Percentiles rank a stretch among this genome's conserved stretches.
Evolutionary conservation across 768 basidiomycete species (phyloP).

Genomic region (Naganishia antarctica): DNA sequence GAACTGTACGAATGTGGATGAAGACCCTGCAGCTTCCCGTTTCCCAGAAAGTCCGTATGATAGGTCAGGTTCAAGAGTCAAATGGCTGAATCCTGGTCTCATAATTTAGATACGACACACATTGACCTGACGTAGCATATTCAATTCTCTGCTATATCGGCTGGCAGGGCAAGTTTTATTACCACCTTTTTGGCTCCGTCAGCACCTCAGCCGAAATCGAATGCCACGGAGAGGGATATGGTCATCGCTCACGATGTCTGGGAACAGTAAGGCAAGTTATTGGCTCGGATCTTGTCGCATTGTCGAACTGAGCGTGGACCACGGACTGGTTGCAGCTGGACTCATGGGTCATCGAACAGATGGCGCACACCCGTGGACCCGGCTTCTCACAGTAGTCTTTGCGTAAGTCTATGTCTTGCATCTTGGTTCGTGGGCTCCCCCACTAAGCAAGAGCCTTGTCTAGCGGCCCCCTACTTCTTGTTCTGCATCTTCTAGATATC

Average conservation of each 20-base stretch:
- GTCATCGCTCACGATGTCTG: constrained; percentile 2
- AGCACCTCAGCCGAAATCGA: not conserved
- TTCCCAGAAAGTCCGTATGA: not conserved
- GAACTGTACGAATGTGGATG: not conserved
- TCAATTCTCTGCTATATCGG: constrained; percentile 1
- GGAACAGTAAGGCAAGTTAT: constrained; percentile 3
- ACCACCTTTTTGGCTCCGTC: not conserved
- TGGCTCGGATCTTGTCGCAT: not conserved
- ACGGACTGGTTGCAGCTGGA: not conserved
- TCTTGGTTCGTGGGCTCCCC: not conserved
- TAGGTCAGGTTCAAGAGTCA: too few relatives aligned
- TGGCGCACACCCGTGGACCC: constrained; percentile 10
- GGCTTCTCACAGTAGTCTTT: not conserved
- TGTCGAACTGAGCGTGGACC: not conserved
- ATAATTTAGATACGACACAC: not conserved
- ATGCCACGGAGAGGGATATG: not conserved
- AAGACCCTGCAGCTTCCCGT: not conserved
- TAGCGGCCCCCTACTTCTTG: not conserved
- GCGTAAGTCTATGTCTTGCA: too few relatives aligned
- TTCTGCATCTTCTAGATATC: not conserved
- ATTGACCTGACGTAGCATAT: constrained; percentile 2
- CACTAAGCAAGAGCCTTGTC: too few relatives aligned
- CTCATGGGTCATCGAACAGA: constrained; percentile 9
- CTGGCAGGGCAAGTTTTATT: not conserved
- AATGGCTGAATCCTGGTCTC: not conserved